These are phyloP conservation scores for Retiboletus flavoniger DNA, from an alignment of 1,284 basidiomycete genomes.

Conservation along the genomic window DNA sequence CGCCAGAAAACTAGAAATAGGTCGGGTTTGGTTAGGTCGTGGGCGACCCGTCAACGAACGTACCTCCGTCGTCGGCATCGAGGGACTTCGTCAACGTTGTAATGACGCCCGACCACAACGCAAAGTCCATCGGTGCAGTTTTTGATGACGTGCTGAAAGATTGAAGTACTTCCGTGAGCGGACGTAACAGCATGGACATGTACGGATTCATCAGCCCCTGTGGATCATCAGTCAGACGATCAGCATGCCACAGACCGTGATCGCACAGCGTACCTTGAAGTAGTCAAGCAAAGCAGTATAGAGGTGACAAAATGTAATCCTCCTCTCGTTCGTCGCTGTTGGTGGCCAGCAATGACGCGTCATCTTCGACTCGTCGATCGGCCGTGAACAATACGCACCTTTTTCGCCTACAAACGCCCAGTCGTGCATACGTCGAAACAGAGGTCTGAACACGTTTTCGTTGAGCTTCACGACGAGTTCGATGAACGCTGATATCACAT, in stretches of 20 bases:
- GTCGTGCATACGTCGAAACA: slow-evolving; percentile 91
- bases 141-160: slow-evolving; percentile 36
- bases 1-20: slow-evolving; percentile 77
- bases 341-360: not conserved
- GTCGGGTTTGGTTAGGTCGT: not conserved
- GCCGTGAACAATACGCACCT: slow-evolving; percentile 39
- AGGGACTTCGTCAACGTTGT: slow-evolving; percentile 70
- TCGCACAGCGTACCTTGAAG: slow-evolving; percentile 67
- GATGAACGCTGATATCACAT: slow-evolving; percentile 73
- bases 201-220: slow-evolving; percentile 90
- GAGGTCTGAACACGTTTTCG: slow-evolving; percentile 87
- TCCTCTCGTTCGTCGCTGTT: slow-evolving; percentile 44
- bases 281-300: slow-evolving; percentile 75
- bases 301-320: slow-evolving; percentile 70
- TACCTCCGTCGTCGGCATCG: slow-evolving; percentile 79
- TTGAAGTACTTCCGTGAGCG: slow-evolving; percentile 66
- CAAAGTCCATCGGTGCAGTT: slow-evolving; percentile 29
- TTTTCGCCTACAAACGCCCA: slow-evolving; percentile 80
- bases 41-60: slow-evolving; percentile 24
- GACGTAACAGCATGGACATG: slow-evolving; percentile 73
- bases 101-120: slow-evolving; percentile 69
- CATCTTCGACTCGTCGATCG: not conserved
- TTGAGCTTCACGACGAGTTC: slow-evolving; percentile 93
- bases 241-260: not conserved
- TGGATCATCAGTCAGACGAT: slow-evolving; percentile 8